Evolutionary conservation across 306 rosid species (phyloP), one percentile per base, ranked within the genome.

Genomic region (Vigna angularis): DNA sequence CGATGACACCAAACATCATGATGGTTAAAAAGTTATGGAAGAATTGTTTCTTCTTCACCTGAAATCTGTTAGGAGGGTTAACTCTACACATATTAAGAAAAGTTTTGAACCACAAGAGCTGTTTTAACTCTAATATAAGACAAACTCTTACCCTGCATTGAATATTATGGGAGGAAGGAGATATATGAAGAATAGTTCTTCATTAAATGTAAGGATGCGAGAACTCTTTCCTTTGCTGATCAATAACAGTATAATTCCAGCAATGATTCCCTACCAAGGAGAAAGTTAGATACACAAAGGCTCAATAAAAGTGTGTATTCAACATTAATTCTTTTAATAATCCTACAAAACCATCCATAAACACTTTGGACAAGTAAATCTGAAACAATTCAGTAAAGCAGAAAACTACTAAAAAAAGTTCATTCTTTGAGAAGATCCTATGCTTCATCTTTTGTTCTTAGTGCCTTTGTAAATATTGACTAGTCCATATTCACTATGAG

Each of bases 141-240:
- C 57, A 79, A 53, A 30, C 14, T 58, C 74, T 76, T 89, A 92
- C 98, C 98, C 97, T 9, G 97, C 98, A 89, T 95, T 95, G 90
- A 92, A 95, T 66, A 92, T 92, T 13, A 95, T 95, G 2, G 98
- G 98, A 52, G 98, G 98, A 80, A 92, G 97, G 49, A 95, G 98
- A 87, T 95, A 92, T 44, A 95, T 86, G 87, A 95, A 95, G 93
- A 95, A 95, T 57, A 92, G 52, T 83, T 92, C 93, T 87, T 95
- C 98, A 56, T 82, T 20, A 42, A 95, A 95, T 4, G 86, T 86
- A 50, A 92, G 90, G 55, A 92, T 89, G 77, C 67, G 98, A 82
- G 98, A 92, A 74, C 85, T 91, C 79, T 86, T 89, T 74, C 98
- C 90, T 76, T 85, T 89, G 83, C 90, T 92, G 66, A 80, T 15